Evolutionary conservation across 805 yeast species (phyloP), one percentile per base, ranked within the genome.

Genomic region (Yarrowia sp.): DNA sequence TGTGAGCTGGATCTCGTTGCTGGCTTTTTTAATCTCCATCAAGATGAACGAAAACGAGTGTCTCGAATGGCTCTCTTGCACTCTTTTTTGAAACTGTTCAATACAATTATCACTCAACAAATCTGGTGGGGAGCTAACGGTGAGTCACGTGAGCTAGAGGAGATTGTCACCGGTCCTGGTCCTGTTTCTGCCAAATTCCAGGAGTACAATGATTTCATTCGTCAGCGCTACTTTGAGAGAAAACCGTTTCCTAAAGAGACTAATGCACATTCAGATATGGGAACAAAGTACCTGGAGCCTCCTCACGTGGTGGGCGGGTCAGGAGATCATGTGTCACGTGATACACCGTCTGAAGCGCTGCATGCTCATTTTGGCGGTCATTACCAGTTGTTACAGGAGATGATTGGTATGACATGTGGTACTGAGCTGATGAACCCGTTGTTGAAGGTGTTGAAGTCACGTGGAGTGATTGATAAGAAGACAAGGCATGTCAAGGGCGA

Each of bases 101-200:
- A 18, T 5, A 36, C 43, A 4, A 22, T 51, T 10, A 8, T 38
- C 43, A 51, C 58, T 8, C 58, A 51, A 28, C 43, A 36, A n/a
- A 22, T 51, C 31, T 55, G 61, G 61, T 55, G 61, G 61, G 47
- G 61, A 1, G 38, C 41, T 15, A 22, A 28, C n/a, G 8, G 13
- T 1, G 47, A 39, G 36, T 17, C 36, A 5, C n/a, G 61, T 4
- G 61, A 55, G 39, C 15, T 55, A 38, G 61, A 55, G 47, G 47
- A 55, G 47, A 41, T 55, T 41, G 61, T 55, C 17, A 55, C 61
- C 9, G 61, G 61, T 4, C 31, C 61, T 2, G 61, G 61, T 4
- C 61, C 61, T 14, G 61, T 55, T 6, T 55, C 61, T 3, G 11
- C 47, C 9, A 39, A 41, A 47, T 55, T 55, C 41, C 61, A 55